Percentiles rank a stretch among this genome's conserved stretches.
Evolutionary conservation across 441 rosid genomes (phyloP).

Genomic region (Adansonia gregorii): DNA sequence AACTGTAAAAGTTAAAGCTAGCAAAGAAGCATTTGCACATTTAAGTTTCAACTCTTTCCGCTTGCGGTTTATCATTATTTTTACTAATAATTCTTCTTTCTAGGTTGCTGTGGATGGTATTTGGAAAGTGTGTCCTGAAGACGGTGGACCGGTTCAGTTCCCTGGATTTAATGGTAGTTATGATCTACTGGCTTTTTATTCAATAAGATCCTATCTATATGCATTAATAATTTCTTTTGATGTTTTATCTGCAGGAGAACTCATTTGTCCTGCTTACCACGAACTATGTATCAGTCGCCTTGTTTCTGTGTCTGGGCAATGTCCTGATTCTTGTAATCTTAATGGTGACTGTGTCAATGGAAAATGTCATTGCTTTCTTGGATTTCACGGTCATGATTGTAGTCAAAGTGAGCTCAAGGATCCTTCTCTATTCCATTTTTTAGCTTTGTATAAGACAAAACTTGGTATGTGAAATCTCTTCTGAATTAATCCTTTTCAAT

Average conservation of each 20-base stretch:
- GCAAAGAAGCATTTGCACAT: background rate
- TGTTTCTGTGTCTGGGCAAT: conserved; percentile 68
- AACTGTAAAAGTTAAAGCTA: background rate
- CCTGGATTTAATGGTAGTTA: conserved; percentile 86
- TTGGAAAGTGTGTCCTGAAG: conserved; percentile 86
- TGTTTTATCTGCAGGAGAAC: conserved; percentile 65
- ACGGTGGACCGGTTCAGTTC: conserved; percentile 89
- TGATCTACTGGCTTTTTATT: conserved; percentile 13
- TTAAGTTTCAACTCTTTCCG: background rate
- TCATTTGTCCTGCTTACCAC: conserved; percentile 84
- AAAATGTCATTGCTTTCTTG: conserved; percentile 82
- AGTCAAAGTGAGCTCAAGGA: conserved; percentile 63
- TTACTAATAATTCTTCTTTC: conserved; percentile 27
- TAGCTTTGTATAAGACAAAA: background rate
- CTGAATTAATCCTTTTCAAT: background rate
- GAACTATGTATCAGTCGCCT: conserved; percentile 73
- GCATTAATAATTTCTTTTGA: conserved; percentile 24
- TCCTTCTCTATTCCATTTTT: conserved; percentile 9
- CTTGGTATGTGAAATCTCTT: background rate
- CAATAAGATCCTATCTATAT: conserved; percentile 15
- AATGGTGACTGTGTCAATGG: conserved; percentile 95
- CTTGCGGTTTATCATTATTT: background rate
- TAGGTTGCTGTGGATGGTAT: conserved; percentile 97
- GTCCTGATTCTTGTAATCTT: conserved; percentile 76
- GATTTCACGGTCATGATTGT: conserved; percentile 91